Evolutionary conservation across 371 early-diverging fungal genomes (phyloP).

Genomic region (Mucor ambiguus): DNA sequence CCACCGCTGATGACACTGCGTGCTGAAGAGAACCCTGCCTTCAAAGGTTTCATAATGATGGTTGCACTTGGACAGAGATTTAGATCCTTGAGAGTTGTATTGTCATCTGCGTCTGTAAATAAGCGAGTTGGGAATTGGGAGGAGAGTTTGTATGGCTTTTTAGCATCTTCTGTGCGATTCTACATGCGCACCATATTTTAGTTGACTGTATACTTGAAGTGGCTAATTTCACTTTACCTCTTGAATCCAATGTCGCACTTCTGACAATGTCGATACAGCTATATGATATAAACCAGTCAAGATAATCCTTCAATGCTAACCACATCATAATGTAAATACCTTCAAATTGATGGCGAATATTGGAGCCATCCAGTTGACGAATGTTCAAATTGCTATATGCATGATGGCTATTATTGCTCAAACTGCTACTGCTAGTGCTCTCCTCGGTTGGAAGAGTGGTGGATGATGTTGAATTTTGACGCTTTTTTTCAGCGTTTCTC

Average conservation of each 20-base stretch:
- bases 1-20: constrained; percentile 7
- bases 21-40: not conserved
- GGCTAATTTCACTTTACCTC: constrained; percentile 18
- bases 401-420: not conserved
- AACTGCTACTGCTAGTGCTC: not conserved
- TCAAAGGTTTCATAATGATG: constrained; percentile 53
- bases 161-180: constrained; percentile 40
- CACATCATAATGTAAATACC: constrained; percentile 19
- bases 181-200: not conserved
- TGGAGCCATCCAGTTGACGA: constrained; percentile 48
- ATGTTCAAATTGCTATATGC: constrained; percentile 39
- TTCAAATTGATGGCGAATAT: constrained; percentile 40
- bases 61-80: constrained; percentile 61
- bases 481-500: constrained; percentile 24
- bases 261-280: constrained; percentile 37
- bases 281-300: not conserved
- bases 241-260: constrained; percentile 44
- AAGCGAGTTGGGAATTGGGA: constrained; percentile 50
- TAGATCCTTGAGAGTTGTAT: constrained; percentile 40
- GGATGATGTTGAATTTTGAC: not conserved
- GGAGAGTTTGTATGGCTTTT: constrained; percentile 42
- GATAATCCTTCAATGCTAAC: not conserved
- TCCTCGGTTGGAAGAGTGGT: not conserved
- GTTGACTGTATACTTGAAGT: not conserved
- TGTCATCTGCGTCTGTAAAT: constrained; percentile 48